Conservation (phyloP, 495 filamentous ascomycete species). For the Talaromyces proteolyticus region DNA sequence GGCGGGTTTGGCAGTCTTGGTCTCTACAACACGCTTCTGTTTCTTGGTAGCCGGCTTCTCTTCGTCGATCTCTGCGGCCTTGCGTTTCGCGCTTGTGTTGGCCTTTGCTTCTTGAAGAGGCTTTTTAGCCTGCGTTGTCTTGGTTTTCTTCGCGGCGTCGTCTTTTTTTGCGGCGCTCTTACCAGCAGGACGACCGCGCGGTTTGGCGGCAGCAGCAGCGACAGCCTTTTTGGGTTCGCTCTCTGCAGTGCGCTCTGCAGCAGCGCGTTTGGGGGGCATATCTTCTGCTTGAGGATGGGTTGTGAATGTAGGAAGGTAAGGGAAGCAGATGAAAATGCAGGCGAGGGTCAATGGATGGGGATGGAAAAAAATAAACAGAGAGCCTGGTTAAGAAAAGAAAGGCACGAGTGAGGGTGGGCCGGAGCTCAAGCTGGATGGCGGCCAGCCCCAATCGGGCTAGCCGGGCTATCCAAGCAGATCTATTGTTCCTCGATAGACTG, state of each 20-base stretch:
- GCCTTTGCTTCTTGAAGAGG: conserved; percentile 7
- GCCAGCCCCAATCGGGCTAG: too few relatives aligned
- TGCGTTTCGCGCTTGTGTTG: conserved; percentile 8
- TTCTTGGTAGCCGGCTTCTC: conserved; percentile 4
- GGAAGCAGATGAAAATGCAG: not conserved
- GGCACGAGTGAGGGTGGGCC: too few relatives aligned
- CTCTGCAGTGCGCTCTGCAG: not conserved
- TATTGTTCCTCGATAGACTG: too few relatives aligned
- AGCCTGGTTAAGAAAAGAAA: not conserved
- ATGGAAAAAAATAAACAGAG: not conserved
- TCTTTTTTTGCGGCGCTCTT: not conserved
- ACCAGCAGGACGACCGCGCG: conserved; percentile 5
- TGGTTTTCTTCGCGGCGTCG: not conserved
- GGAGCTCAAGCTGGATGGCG: too few relatives aligned
- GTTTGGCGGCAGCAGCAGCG: not conserved
- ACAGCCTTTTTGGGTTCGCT: not conserved
- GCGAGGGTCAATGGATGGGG: not conserved
- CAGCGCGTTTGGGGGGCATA: conserved; percentile 7
- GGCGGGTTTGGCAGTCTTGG: not conserved
- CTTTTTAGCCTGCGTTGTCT: conserved; percentile 1
- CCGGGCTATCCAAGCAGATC: too few relatives aligned
- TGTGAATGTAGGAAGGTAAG: not conserved
- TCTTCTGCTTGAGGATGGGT: not conserved
- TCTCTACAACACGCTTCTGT: conserved; percentile 1
- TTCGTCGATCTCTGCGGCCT: conserved; percentile 3